Conservation (phyloP, 768 basidiomycete genomes). For the Galerina marginata region DNA sequence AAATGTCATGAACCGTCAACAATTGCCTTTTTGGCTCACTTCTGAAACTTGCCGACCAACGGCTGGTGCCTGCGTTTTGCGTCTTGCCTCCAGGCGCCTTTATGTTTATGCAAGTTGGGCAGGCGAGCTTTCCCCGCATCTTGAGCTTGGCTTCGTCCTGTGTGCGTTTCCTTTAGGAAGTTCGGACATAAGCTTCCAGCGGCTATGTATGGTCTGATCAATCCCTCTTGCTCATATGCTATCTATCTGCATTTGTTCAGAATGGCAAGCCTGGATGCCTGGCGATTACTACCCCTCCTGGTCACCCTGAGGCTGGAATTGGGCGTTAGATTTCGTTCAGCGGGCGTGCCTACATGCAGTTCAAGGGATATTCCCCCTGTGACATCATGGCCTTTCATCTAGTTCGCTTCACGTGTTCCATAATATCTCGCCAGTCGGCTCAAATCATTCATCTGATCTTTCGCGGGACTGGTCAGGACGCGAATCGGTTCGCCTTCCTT, state of each 20-base stretch:
- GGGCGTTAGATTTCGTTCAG: not conserved
- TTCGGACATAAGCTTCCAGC: slow-evolving; percentile 9
- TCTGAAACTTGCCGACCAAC: not conserved
- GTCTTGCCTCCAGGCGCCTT: not conserved
- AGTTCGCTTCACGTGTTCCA: not conserved
- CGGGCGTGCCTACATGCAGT: not conserved
- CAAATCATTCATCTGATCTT: not conserved
- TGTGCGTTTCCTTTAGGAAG: not conserved
- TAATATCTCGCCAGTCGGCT: not conserved
- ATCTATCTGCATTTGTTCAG: not conserved
- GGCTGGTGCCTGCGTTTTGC: not conserved
- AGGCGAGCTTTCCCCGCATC: not conserved
- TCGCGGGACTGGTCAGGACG: not conserved
- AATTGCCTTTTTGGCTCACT: slow-evolving; percentile 1
- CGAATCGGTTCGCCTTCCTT: slow-evolving; percentile 6
- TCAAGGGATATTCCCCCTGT: not conserved
- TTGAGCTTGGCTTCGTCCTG: not conserved
- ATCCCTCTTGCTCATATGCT: not conserved
- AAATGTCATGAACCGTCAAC: slow-evolving; percentile 5
- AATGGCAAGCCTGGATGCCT: not conserved
- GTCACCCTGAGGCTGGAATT: not conserved
- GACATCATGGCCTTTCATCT: not conserved
- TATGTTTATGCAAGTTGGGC: no score
- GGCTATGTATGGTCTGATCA: not conserved
- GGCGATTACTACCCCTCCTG: not conserved